A percentile compares a stretch with the other conserved stretches of the same genome.
These are phyloP conservation scores for Dactylellina haptotyla DNA, from an alignment of 2,329 filamentous ascomycete genomes.

Conservation along the genomic window DNA sequence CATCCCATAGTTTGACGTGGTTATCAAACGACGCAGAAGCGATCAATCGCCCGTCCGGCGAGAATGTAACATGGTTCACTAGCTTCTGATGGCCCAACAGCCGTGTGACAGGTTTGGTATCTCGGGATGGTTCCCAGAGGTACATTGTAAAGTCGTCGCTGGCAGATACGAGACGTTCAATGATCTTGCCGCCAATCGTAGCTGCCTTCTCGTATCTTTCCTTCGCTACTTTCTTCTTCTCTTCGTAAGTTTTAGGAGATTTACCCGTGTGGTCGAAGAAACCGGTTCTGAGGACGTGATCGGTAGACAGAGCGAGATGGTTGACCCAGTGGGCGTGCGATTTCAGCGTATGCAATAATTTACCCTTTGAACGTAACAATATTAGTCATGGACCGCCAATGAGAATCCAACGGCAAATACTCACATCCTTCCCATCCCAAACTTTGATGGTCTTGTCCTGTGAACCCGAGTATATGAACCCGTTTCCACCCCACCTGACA, in stretches of 20 bases:
- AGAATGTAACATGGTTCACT: constrained; percentile 68
- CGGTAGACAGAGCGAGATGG: constrained; percentile 90
- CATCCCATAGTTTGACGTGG: constrained; percentile 68
- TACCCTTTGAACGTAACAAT: constrained; percentile 70
- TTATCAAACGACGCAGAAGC: constrained; percentile 94
- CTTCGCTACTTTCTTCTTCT: constrained; percentile 77
- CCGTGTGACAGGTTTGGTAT: constrained; percentile 80
- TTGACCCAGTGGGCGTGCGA: constrained; percentile 96
- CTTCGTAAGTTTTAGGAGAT: constrained; percentile 75
- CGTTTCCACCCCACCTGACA: constrained; percentile 60
- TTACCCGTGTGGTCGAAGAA: constrained; percentile 85
- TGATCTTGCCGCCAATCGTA: constrained; percentile 76
- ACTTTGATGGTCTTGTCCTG: constrained; percentile 53
- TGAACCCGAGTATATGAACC: constrained; percentile 50
- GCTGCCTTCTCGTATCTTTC: constrained; percentile 87
- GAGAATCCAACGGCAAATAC: constrained; percentile 3
- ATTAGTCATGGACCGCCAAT: neutral
- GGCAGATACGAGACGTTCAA: constrained; percentile 87
- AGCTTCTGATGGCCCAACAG: constrained; percentile 45
- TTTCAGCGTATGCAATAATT: constrained; percentile 79
- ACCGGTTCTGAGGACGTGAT: constrained; percentile 84
- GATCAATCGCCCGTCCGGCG: constrained; percentile 85
- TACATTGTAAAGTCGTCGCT: constrained; percentile 97
- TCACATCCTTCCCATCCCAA: constrained; percentile 53
- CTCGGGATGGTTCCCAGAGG: constrained; percentile 84